phyloP scores from a whole-genome alignment of 2,329 filamentous ascomycete genomes.

The Arthrobotrys megalospora region DNA sequence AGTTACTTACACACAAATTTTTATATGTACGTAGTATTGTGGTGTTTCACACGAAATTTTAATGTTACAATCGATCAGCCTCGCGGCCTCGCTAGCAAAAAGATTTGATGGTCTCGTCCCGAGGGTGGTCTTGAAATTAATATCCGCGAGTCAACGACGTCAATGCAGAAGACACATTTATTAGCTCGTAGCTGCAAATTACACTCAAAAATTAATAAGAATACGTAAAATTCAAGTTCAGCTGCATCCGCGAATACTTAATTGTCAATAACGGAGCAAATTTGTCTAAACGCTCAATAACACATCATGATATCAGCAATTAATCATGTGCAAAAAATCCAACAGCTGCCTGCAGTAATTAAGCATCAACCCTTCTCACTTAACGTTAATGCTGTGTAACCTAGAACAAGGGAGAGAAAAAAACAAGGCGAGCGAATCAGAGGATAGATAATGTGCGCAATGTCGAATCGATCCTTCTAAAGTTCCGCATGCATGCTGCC shows the following conservation, averaged over 20 bases:
- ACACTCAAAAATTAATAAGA: too few relatives aligned
- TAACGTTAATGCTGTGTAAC: constrained; percentile 20
- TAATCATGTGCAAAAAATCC: neutral
- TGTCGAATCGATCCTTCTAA: constrained; percentile 8
- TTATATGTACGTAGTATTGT: too few relatives aligned
- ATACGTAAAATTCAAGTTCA: too few relatives aligned
- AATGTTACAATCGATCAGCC: too few relatives aligned
- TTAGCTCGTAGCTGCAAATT: too few relatives aligned
- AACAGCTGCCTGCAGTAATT: neutral
- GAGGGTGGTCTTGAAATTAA: neutral
- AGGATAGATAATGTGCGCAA: neutral
- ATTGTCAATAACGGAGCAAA: too few relatives aligned
- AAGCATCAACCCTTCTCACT: neutral
- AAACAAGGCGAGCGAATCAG: constrained; percentile 20
- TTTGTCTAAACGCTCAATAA: too few relatives aligned
- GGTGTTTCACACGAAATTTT: too few relatives aligned
- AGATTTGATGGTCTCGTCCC: neutral
- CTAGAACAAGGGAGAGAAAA: neutral
- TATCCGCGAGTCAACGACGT: neutral
- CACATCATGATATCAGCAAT: neutral
- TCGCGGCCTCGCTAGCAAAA: too few relatives aligned
- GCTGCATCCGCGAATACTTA: too few relatives aligned
- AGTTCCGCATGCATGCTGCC: constrained; percentile 14
- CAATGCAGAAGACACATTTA: neutral
- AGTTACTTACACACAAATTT: too few relatives aligned